Conservation (phyloP, 164 flowering plant species). For the Platanus orientalis region DNA sequence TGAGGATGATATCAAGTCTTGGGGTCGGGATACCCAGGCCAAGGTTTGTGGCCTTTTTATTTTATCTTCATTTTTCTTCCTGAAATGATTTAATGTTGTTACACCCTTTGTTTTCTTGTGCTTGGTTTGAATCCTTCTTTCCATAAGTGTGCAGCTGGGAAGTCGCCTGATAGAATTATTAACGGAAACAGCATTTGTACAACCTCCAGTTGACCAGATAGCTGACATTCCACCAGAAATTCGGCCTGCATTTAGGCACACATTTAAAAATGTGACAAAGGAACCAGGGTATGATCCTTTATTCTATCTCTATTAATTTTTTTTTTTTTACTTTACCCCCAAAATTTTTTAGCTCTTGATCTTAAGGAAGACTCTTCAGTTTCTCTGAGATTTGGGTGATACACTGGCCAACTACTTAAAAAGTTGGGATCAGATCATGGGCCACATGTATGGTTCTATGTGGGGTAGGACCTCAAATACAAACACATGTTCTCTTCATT, state of each 20-base stretch:
- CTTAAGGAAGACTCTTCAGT: neutral
- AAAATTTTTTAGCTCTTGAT: neutral
- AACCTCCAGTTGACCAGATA: constrained; percentile 58
- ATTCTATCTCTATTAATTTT: neutral
- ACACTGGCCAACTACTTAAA: neutral
- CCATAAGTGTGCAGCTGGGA: constrained; percentile 66
- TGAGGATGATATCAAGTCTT: constrained; percentile 44
- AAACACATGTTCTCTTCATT: neutral
- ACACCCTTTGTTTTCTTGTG: neutral
- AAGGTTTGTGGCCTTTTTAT: constrained; percentile 56
- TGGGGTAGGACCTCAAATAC: too few relatives aligned
- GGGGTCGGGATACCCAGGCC: constrained; percentile 78
- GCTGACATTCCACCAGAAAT: constrained; percentile 73
- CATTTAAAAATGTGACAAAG: constrained; percentile 39
- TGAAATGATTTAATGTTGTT: neutral
- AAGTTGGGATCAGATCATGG: neutral
- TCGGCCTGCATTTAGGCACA: constrained; percentile 87
- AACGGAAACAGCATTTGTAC: constrained; percentile 76
- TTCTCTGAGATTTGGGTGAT: neutral
- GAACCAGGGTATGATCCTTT: constrained; percentile 44
- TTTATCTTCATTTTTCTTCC: too few relatives aligned
- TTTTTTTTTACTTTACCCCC: neutral
- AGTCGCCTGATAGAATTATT: constrained; percentile 75
- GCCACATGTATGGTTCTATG: neutral
- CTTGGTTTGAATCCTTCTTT: constrained; percentile 13